These are phyloP conservation scores for Myxozyma vanderwaltii DNA, from an alignment of 805 yeast genomes.

Conservation along the genomic window DNA sequence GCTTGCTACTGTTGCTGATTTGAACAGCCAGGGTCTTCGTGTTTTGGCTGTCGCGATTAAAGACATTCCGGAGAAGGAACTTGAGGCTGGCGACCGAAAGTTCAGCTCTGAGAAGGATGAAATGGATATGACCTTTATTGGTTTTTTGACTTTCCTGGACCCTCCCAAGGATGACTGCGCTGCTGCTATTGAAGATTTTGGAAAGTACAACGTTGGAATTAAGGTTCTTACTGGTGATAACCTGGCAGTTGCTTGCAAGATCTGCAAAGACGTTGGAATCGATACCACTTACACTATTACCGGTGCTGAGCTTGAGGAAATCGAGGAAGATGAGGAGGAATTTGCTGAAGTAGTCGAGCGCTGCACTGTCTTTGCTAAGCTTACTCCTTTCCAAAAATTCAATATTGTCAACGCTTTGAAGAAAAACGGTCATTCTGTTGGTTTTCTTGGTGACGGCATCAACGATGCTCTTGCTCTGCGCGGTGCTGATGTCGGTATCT, in stretches of 20 bases:
- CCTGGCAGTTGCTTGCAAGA: slow-evolving; percentile 35
- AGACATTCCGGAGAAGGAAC: slow-evolving; percentile 23
- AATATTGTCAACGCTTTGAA: slow-evolving; percentile 51
- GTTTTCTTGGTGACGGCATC: slow-evolving; percentile 59
- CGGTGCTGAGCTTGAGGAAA: slow-evolving; percentile 51
- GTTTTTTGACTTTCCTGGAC: slow-evolving; percentile 32
- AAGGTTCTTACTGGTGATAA: slow-evolving; percentile 34
- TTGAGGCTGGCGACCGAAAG: slow-evolving; percentile 20
- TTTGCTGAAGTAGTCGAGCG: slow-evolving; percentile 63
- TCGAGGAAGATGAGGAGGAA: slow-evolving; percentile 69
- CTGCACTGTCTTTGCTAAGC: slow-evolving; percentile 34
- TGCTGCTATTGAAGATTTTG: slow-evolving; percentile 31
- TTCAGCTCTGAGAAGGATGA: slow-evolving; percentile 32
- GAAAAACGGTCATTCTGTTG: slow-evolving; percentile 50
- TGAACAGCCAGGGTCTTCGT: slow-evolving; percentile 31
- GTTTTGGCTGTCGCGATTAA: slow-evolving; percentile 30
- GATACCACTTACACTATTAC: slow-evolving; percentile 26
- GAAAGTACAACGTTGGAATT: slow-evolving; percentile 32
- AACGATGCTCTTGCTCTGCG: slow-evolving; percentile 58
- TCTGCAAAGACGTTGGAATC: slow-evolving; percentile 34
- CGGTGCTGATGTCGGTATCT: slow-evolving; percentile 57
- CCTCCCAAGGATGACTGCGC: slow-evolving; percentile 36
- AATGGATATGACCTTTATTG: slow-evolving; percentile 25
- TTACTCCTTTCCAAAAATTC: slow-evolving; percentile 55
- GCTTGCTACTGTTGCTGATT: slow-evolving; percentile 21